Percentiles rank a stretch among this genome's conserved stretches.
phyloP scores from a whole-genome alignment of 805 yeast species.

The Suhomyces pyralidae region DNA sequence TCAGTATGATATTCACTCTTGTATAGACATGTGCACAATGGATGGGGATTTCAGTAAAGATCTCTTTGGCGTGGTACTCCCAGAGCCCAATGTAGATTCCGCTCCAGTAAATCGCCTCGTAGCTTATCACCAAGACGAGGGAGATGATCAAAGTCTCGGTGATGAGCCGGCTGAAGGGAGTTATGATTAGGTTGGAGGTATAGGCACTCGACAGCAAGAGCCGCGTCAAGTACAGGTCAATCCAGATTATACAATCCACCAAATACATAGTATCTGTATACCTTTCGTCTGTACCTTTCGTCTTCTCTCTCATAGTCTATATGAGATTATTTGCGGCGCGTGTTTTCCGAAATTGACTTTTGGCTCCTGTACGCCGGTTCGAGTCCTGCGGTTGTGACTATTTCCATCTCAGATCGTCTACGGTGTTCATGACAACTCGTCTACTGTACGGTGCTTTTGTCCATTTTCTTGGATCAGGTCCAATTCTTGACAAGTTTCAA shows the following conservation, averaged over 20 bases:
- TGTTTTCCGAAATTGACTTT: conserved; percentile 9
- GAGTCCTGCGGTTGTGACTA: conserved; percentile 11
- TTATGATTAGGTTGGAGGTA: conserved; percentile 23
- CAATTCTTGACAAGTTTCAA: too few species aligned
- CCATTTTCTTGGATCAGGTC: too few species aligned
- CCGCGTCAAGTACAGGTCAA: conserved; percentile 4
- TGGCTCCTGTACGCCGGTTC: conserved; percentile 12
- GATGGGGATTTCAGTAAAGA: conserved; percentile 68
- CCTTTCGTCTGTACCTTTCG: too few species aligned
- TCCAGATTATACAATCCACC: neutral
- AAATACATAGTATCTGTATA: too few species aligned
- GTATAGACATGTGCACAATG: conserved; percentile 76
- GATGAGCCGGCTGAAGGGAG: conserved; percentile 25
- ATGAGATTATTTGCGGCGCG: too few species aligned
- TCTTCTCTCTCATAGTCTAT: too few species aligned
- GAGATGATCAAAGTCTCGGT: conserved; percentile 25
- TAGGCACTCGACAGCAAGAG: conserved; percentile 13
- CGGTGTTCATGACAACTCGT: neutral
- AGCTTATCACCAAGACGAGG: conserved; percentile 24
- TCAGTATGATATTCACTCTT: conserved; percentile 41
- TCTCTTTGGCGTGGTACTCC: conserved; percentile 56
- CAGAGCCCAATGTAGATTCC: conserved; percentile 43
- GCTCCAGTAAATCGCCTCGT: conserved; percentile 41
- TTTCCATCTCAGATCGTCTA: neutral
- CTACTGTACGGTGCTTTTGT: neutral